A percentile compares a stretch with the other conserved stretches of the same genome.
Conservation (phyloP, 2,329 filamentous ascomycete genomes). For the Westerdykella sp. region DNA sequence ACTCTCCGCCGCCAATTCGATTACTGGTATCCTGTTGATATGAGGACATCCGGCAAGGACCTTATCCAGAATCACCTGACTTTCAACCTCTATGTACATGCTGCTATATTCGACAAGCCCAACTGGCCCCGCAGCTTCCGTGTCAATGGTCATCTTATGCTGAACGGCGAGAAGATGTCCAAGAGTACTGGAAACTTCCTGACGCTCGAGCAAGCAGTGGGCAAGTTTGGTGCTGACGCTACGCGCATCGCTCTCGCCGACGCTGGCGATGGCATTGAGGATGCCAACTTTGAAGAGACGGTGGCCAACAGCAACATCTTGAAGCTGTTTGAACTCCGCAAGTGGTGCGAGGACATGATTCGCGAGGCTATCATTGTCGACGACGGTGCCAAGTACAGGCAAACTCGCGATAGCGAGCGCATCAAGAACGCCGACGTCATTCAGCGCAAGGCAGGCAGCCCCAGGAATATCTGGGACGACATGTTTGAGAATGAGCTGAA, state of each 20-base stretch:
- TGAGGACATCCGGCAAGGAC: conserved; percentile 81
- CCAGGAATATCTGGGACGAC: conserved; percentile 72
- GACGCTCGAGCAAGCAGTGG: conserved; percentile 75
- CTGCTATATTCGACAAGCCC: conserved; percentile 78
- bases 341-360: conserved; percentile 86
- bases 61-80: conserved; percentile 73
- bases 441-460: conserved; percentile 62
- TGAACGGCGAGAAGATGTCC: conserved; percentile 98
- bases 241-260: conserved; percentile 87
- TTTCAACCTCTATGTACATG: conserved; percentile 90
- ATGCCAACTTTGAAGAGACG: conserved; percentile 95
- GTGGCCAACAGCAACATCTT: conserved; percentile 90
- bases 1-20: conserved; percentile 86
- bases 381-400: conserved; percentile 38
- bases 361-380: conserved; percentile 51
- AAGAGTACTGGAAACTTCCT: conserved; percentile 98
- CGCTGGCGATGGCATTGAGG: conserved; percentile 86
- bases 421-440: conserved; percentile 50
- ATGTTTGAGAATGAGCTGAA: conserved; percentile 95
- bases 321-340: conserved; percentile 72
- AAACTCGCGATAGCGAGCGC: conserved; percentile 39
- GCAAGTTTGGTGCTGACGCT: conserved; percentile 93
- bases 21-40: conserved; percentile 93
- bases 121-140: conserved; percentile 86
- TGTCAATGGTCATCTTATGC: conserved; percentile 84